Conservation (phyloP, 176 grass and related monocot species). For the Cenchrus purpureus region DNA sequence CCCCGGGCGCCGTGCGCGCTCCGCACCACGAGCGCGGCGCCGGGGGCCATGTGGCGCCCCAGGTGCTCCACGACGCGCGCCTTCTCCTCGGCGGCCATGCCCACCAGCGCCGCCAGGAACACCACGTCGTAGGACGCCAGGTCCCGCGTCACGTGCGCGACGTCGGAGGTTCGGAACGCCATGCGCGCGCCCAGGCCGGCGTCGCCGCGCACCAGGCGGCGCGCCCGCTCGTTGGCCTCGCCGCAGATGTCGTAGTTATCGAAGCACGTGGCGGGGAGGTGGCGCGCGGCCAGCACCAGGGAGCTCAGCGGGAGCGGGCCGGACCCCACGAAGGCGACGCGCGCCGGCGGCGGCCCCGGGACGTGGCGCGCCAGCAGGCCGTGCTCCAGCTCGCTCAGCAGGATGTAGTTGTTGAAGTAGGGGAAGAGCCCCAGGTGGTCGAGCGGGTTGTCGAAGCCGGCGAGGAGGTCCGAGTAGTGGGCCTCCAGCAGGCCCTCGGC, state of each 20-base stretch:
- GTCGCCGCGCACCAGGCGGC: conserved; percentile 58
- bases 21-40: conserved; percentile 73
- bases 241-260: conserved; percentile 63
- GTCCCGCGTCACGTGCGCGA: conserved; percentile 46
- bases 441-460: conserved; percentile 68
- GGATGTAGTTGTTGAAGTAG: conserved; percentile 85
- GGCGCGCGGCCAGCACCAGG: conserved; percentile 51
- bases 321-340: conserved; percentile 72
- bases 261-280: conserved; percentile 46
- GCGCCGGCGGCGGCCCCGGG: conserved; percentile 30
- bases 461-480: conserved; percentile 83
- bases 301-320: conserved; percentile 76
- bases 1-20: conserved; percentile 87
- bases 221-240: conserved; percentile 64
- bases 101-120: conserved; percentile 95
- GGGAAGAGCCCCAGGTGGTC: conserved; percentile 68
- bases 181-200: conserved; percentile 45
- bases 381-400: conserved; percentile 75
- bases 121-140: conserved; percentile 64
- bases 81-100: conserved; percentile 76
- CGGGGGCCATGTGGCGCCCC: conserved; percentile 66
- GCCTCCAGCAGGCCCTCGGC: conserved; percentile 81
- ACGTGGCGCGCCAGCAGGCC: conserved; percentile 59
- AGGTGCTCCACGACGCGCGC: conserved; percentile 69
- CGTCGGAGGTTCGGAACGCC: conserved; percentile 73